phyloP scores from a whole-genome alignment of 2,329 filamentous ascomycete species.

The Balansia obtecta region DNA sequence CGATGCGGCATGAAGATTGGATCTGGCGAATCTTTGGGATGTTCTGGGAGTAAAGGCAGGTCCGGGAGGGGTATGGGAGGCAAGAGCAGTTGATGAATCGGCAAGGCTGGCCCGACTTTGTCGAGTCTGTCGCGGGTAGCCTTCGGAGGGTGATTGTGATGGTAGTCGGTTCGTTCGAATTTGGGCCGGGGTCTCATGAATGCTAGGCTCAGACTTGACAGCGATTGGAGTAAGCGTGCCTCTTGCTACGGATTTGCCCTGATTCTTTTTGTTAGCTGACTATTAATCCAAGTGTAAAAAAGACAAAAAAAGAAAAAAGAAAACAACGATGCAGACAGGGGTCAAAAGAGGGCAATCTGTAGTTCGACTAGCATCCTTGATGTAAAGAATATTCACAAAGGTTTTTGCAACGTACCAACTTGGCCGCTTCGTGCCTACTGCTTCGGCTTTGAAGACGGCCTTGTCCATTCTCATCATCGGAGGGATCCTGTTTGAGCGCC shows the following conservation, averaged over 20 bases:
- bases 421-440: slow-evolving; percentile 2
- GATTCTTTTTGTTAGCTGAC: background rate
- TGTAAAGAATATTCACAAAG: too few species aligned
- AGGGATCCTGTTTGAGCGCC: slow-evolving; percentile 14
- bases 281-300: background rate
- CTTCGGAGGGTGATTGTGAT: slow-evolving; percentile 22
- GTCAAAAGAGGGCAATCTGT: too few species aligned
- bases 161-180: slow-evolving; percentile 17
- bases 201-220: slow-evolving; percentile 14
- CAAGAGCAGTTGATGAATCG: slow-evolving; percentile 15
- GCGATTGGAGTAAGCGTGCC: slow-evolving; percentile 15
- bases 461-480: slow-evolving; percentile 11
- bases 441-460: slow-evolving; percentile 7
- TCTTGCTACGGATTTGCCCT: slow-evolving; percentile 12
- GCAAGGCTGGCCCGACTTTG: slow-evolving; percentile 16
- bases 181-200: slow-evolving; percentile 15
- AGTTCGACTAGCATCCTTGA: too few species aligned
- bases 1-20: slow-evolving; percentile 17
- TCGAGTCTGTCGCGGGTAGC: slow-evolving; percentile 18
- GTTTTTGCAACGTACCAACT: slow-evolving; percentile 14
- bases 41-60: slow-evolving; percentile 12
- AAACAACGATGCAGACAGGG: too few species aligned
- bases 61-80: background rate
- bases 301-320: too few species aligned
- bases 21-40: slow-evolving; percentile 15